A percentile compares a stretch with the other conserved stretches of the same genome.
phyloP scores from a whole-genome alignment of 306 rosid genomes.

The Prunus mira region DNA sequence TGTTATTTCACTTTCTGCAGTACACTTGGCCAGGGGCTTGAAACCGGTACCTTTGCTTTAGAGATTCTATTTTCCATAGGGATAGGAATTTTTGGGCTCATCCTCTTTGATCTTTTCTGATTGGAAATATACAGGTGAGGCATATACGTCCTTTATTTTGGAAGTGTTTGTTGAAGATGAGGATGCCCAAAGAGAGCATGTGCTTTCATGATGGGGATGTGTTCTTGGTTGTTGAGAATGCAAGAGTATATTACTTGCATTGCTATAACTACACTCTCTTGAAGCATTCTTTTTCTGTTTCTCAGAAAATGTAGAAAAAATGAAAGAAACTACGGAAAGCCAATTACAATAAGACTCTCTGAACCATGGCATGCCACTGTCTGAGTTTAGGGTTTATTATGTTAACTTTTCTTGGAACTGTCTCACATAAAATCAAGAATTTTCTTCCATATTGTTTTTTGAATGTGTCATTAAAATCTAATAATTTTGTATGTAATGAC shows the following conservation, averaged over 20 bases:
- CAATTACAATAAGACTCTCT: not conserved
- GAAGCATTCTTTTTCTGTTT: not conserved
- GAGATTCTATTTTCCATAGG: constrained; percentile 76
- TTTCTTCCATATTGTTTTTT: too few species aligned
- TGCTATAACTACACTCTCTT: not conserved
- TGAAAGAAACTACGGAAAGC: not conserved
- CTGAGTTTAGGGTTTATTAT: not conserved
- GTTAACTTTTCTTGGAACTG: not conserved
- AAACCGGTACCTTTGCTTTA: constrained; percentile 64
- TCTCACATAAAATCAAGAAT: not conserved
- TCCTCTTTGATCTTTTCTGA: constrained; percentile 72
- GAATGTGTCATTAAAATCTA: too few species aligned
- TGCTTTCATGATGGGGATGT: too few species aligned
- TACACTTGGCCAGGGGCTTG: constrained; percentile 88
- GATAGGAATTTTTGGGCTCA: constrained; percentile 63
- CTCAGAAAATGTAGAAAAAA: not conserved
- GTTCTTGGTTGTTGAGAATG: too few species aligned
- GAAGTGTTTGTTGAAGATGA: too few species aligned
- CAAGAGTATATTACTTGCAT: too few species aligned
- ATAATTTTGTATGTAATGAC: too few species aligned
- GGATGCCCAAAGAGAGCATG: too few species aligned
- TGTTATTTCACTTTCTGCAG: constrained; percentile 42
- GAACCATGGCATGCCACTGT: not conserved
- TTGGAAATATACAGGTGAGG: constrained; percentile 84
- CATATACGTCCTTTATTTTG: not conserved